A percentile compares a stretch with the other conserved stretches of the same genome.
phyloP scores from a whole-genome alignment of 768 basidiomycete genomes.

The Lactarius psammicola region DNA sequence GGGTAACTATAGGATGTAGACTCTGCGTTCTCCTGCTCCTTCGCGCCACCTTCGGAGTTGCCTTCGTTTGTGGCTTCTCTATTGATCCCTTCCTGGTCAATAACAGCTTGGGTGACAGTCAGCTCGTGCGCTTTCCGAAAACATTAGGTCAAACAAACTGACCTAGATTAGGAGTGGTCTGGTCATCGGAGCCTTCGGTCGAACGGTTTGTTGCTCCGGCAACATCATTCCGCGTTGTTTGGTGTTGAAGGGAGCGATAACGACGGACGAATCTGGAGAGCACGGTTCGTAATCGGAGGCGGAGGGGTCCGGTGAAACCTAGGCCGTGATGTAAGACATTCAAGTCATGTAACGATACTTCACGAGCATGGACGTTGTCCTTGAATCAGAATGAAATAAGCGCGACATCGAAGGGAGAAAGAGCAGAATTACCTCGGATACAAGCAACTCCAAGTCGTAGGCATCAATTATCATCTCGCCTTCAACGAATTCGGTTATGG shows the following conservation, averaged over 20 bases:
- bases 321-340: constrained; percentile 29
- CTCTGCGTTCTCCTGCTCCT: constrained; percentile 11
- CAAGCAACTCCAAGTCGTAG: constrained; percentile 60
- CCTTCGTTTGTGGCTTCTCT: constrained; percentile 4
- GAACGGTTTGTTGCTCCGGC: neutral
- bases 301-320: constrained; percentile 28
- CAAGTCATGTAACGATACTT: constrained; percentile 30
- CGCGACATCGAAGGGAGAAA: neutral
- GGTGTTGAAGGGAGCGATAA: constrained; percentile 26
- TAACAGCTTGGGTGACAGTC: neutral
- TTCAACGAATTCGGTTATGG: constrained; percentile 47
- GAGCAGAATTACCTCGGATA: constrained; percentile 55
- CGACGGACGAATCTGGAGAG: constrained; percentile 27
- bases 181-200: constrained; percentile 3
- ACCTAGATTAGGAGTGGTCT: neutral
- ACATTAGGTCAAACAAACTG: neutral
- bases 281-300: constrained; percentile 25
- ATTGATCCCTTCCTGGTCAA: constrained; percentile 1
- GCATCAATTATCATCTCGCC: constrained; percentile 69
- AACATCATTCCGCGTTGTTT: constrained; percentile 17
- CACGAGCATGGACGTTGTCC: constrained; percentile 31
- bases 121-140: neutral
- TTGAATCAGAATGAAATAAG: constrained; percentile 13
- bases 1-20: neutral
- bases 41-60: constrained; percentile 2